A percentile compares a stretch with the other conserved stretches of the same genome.
Evolutionary conservation across 2,329 filamentous ascomycete species (phyloP).

Genomic region (Samsoniella hepiali): DNA sequence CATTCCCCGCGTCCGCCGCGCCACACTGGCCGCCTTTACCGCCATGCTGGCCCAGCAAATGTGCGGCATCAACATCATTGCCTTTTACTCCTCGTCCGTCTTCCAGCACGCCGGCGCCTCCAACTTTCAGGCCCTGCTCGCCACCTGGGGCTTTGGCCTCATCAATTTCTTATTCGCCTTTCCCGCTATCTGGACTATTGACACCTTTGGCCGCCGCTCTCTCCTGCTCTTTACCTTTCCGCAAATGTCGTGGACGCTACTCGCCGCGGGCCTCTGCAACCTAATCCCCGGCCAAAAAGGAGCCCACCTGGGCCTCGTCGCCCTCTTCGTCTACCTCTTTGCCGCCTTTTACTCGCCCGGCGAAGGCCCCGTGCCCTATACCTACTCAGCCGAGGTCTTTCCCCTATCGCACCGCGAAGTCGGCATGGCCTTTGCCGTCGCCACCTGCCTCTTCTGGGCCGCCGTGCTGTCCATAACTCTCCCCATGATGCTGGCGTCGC

Average conservation of each 20-base stretch:
- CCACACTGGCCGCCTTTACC: slow-evolving; percentile 70
- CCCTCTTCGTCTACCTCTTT: slow-evolving; percentile 56
- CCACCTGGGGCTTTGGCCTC: slow-evolving; percentile 56
- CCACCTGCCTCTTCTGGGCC: slow-evolving; percentile 61
- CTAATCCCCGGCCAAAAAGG: slow-evolving; percentile 41
- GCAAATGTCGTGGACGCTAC: slow-evolving; percentile 41
- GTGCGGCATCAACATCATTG: slow-evolving; percentile 70
- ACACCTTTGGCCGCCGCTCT: slow-evolving; percentile 53
- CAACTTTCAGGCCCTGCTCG: slow-evolving; percentile 55
- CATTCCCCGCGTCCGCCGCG: slow-evolving; percentile 65
- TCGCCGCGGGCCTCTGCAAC: slow-evolving; percentile 47
- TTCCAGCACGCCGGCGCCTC: slow-evolving; percentile 56
- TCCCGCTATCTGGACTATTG: slow-evolving; percentile 58
- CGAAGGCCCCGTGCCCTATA: slow-evolving; percentile 66
- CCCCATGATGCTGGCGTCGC: slow-evolving; percentile 49
- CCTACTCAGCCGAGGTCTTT: slow-evolving; percentile 67
- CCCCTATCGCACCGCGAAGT: slow-evolving; percentile 68
- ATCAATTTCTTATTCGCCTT: slow-evolving; percentile 58
- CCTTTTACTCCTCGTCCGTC: slow-evolving; percentile 69
- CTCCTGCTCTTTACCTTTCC: slow-evolving; percentile 44
- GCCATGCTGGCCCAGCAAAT: slow-evolving; percentile 80
- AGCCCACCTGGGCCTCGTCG: slow-evolving; percentile 44
- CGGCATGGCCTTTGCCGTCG: slow-evolving; percentile 67
- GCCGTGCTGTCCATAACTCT: slow-evolving; percentile 62
- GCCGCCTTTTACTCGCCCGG: slow-evolving; percentile 49